A percentile compares a stretch with the other conserved stretches of the same genome.
phyloP scores from a whole-genome alignment of 805 yeast genomes.

The Danielia reshetovae region DNA sequence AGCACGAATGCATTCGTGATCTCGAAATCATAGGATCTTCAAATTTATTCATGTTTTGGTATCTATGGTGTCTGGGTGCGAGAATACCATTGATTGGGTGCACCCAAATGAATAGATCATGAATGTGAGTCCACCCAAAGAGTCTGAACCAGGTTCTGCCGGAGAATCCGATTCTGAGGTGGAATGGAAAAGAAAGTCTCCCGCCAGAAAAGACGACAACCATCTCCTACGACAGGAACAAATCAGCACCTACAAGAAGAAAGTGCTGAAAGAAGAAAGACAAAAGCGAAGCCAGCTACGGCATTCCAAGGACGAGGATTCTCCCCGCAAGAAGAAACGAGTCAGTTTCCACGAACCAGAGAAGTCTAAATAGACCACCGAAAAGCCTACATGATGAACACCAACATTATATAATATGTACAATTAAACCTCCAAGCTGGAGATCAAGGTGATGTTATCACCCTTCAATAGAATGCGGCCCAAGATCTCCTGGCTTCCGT shows the following conservation, averaged over 20 bases:
- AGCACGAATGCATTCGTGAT: too few relatives aligned
- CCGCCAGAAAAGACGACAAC: conserved; percentile 13
- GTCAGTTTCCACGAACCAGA: conserved; percentile 25
- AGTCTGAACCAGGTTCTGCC: too few relatives aligned
- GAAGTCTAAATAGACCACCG: too few relatives aligned
- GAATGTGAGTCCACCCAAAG: too few relatives aligned
- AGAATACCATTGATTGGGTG: too few relatives aligned
- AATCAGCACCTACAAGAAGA: conserved; percentile 22
- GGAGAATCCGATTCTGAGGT: too few relatives aligned
- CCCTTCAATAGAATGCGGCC: conserved; percentile 87
- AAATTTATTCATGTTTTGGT: too few relatives aligned
- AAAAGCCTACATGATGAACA: too few relatives aligned
- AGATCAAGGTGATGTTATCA: conserved; percentile 82
- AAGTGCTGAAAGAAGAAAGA: conserved; percentile 26
- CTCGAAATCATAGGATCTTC: too few relatives aligned
- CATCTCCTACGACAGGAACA: conserved; percentile 18
- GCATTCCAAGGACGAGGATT: conserved; percentile 3
- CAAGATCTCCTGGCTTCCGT: conserved; percentile 48
- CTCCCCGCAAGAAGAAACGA: conserved; percentile 21
- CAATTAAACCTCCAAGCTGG: conserved; percentile 33
- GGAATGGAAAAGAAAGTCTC: conserved; percentile 7
- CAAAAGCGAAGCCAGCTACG: conserved; percentile 17
- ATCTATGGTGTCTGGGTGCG: too few relatives aligned
- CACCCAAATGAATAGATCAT: too few relatives aligned
- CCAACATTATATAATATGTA: too few relatives aligned